These are phyloP conservation scores for Sedum album DNA, from an alignment of 164 flowering plant species.

Conservation along the genomic window DNA sequence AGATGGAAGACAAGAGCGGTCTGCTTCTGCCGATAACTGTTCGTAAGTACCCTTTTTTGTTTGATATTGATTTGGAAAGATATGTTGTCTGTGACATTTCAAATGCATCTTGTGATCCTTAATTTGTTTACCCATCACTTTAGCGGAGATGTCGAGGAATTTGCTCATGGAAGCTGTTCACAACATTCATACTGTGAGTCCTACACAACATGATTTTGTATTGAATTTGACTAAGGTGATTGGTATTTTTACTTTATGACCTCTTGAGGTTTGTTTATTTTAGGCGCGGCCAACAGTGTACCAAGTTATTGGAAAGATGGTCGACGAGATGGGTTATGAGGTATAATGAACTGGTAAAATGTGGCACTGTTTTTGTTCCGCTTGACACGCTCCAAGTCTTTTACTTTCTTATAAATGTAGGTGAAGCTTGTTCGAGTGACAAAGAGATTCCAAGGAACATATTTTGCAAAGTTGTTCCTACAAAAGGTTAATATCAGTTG, in stretches of 20 bases:
- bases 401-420: too few relatives aligned
- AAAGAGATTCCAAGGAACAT: conserved; percentile 89
- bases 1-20: conserved; percentile 98
- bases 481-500: conserved; percentile 87
- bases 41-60: too few relatives aligned
- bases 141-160: conserved; percentile 98
- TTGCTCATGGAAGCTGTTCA: conserved; percentile 96
- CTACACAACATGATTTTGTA: too few relatives aligned
- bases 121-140: conserved; percentile 20
- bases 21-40: conserved; percentile 96
- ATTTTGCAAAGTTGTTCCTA: conserved; percentile 82
- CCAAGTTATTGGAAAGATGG: conserved; percentile 84
- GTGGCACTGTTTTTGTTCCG: too few relatives aligned
- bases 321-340: conserved; percentile 84
- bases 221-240: too few relatives aligned
- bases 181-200: conserved; percentile 89
- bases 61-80: too few relatives aligned
- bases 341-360: too few relatives aligned
- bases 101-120: neutral
- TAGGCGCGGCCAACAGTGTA: conserved; percentile 96
- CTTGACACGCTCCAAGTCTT: too few relatives aligned
- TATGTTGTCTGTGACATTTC: too few relatives aligned
- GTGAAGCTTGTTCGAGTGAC: conserved; percentile 90
- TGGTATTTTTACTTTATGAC: neutral
- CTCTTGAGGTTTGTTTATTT: conserved; percentile 10